These are phyloP conservation scores for Exophiala sp. DNA, from an alignment of 2,329 filamentous ascomycete genomes.

Conservation along the genomic window DNA sequence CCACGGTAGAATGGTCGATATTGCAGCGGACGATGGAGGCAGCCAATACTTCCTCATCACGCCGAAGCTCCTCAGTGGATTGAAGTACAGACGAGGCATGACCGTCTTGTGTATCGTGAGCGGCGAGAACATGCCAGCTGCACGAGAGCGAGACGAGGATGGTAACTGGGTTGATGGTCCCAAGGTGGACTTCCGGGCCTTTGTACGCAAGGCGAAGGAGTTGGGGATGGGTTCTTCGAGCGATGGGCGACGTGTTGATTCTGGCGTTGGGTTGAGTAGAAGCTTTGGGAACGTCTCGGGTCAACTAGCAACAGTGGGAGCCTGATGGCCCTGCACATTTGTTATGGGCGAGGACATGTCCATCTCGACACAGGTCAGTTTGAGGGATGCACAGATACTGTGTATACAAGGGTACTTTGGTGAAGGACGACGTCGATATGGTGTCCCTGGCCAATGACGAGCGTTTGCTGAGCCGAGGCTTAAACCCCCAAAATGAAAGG, in stretches of 20 bases:
- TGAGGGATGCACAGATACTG: no score
- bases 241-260: constrained; percentile 8
- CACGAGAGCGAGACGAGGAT: constrained; percentile 16
- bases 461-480: background rate
- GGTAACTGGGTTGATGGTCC: constrained; percentile 31
- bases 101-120: constrained; percentile 88
- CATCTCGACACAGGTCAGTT: no score
- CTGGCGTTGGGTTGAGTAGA: constrained; percentile 4
- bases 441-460: background rate
- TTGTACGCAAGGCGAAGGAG: constrained; percentile 34
- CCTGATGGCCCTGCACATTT: no score
- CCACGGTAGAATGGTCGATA: constrained; percentile 95
- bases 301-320: constrained; percentile 13
- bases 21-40: constrained; percentile 66
- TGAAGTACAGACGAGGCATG: constrained; percentile 87
- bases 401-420: no score
- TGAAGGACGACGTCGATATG: no score
- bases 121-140: constrained; percentile 57
- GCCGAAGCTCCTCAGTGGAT: constrained; percentile 79
- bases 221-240: constrained; percentile 25
- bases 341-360: no score
- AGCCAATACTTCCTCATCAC: constrained; percentile 93
- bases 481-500: background rate
- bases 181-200: constrained; percentile 36
- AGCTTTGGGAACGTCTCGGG: constrained; percentile 6